Conservation (phyloP, 164 flowering plant genomes). For the Liriodendron chinense region DNA sequence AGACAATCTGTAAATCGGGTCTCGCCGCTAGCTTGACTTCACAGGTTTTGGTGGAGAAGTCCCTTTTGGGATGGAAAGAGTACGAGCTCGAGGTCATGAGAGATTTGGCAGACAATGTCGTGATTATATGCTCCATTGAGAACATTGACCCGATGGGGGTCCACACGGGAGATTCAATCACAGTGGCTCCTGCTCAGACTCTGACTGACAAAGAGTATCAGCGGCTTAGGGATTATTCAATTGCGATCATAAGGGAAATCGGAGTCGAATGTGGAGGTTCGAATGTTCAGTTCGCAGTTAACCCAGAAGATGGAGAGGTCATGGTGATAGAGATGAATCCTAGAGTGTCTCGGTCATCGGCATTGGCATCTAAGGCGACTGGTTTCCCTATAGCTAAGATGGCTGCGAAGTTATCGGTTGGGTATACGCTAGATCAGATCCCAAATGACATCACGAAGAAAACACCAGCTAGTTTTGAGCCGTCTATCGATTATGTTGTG, state of each 20-base stretch:
- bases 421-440: slow-evolving; percentile 88
- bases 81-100: slow-evolving; percentile 98
- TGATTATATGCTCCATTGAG: slow-evolving; percentile 93
- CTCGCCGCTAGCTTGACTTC: slow-evolving; percentile 82
- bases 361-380: slow-evolving; percentile 96
- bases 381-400: slow-evolving; percentile 98
- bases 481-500: slow-evolving; percentile 96
- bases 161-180: slow-evolving; percentile 93
- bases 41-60: slow-evolving; percentile 95
- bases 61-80: slow-evolving; percentile 97
- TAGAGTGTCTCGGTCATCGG: slow-evolving; percentile 94
- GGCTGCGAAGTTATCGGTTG: slow-evolving; percentile 95
- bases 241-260: slow-evolving; percentile 91
- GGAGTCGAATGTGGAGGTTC: slow-evolving; percentile 99
- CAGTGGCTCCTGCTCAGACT: slow-evolving; percentile 97
- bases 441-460: slow-evolving; percentile 93
- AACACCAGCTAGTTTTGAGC: slow-evolving; percentile 99
- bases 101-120: slow-evolving; percentile 95
- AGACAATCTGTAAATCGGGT: slow-evolving; percentile 87
- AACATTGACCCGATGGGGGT: slow-evolving; percentile 96
- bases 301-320: slow-evolving; percentile 88
- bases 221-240: slow-evolving; percentile 82
- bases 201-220: slow-evolving; percentile 95
- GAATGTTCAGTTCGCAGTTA: slow-evolving; percentile 96
- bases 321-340: slow-evolving; percentile 99